A percentile compares a stretch with the other conserved stretches of the same genome.
These are phyloP conservation scores for Talaromyces pinophilus DNA, from an alignment of 2,329 filamentous ascomycete species.

Conservation along the genomic window DNA sequence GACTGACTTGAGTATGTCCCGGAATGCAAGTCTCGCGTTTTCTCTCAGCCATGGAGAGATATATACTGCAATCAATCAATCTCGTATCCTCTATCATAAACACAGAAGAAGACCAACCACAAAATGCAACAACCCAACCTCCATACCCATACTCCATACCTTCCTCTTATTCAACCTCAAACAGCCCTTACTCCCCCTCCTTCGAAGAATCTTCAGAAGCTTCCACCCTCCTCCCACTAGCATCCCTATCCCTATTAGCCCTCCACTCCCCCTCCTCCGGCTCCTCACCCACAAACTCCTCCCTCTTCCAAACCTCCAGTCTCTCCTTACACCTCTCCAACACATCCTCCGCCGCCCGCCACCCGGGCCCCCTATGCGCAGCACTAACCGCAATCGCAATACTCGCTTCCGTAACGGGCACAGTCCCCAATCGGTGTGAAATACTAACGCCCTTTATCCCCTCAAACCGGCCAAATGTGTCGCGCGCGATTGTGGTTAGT, in stretches of 20 bases:
- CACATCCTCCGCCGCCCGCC: slow-evolving; percentile 85
- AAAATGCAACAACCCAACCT: not conserved
- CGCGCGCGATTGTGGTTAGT: slow-evolving; percentile 40
- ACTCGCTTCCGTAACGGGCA: slow-evolving; percentile 89
- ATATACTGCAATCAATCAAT: not conserved
- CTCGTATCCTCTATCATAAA: not conserved
- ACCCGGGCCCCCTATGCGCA: slow-evolving; percentile 80
- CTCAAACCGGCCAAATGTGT: slow-evolving; percentile 58
- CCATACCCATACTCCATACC: not conserved
- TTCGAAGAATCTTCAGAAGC: not conserved
- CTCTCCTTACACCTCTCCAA: slow-evolving; percentile 81
- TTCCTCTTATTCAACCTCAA: not conserved
- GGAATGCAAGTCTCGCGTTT: not conserved
- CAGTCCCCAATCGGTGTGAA: slow-evolving; percentile 78
- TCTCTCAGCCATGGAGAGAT: not conserved
- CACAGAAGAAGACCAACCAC: not conserved
- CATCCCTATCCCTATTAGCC: slow-evolving; percentile 75
- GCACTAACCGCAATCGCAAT: slow-evolving; percentile 85
- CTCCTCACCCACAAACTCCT: slow-evolving; percentile 73
- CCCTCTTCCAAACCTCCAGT: slow-evolving; percentile 94
- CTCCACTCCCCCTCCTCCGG: slow-evolving; percentile 77
- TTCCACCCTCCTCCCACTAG: slow-evolving; percentile 41
- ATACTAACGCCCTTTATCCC: slow-evolving; percentile 72
- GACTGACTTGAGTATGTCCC: not conserved
- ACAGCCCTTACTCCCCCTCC: not conserved